Percentiles rank a stretch among this genome's conserved stretches.
phyloP scores from a whole-genome alignment of 1,139 yeast species.

The Geotrichum histeridarum region DNA sequence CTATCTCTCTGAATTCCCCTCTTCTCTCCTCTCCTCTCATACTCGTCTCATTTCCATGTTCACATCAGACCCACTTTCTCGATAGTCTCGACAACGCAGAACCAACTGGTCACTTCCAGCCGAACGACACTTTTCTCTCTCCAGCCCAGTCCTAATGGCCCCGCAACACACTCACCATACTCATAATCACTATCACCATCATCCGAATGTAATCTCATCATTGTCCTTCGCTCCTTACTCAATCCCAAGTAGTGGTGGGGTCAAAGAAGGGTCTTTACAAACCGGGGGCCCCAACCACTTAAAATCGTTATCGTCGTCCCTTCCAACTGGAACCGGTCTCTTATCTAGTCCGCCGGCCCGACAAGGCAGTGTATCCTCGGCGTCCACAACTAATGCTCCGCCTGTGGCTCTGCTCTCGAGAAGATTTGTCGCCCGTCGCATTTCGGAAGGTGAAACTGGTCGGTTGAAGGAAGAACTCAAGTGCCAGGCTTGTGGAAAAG shows the following conservation, averaged over 20 bases:
- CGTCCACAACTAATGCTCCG: slow-evolving; percentile 5
- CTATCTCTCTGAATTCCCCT: not conserved
- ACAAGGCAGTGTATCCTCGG: slow-evolving; percentile 22
- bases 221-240: slow-evolving; percentile 6
- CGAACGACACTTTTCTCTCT: not conserved
- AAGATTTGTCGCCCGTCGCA: slow-evolving; percentile 74
- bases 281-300: slow-evolving; percentile 11
- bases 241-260: slow-evolving; percentile 1
- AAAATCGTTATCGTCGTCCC: slow-evolving; percentile 2
- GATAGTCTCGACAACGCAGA: not conserved
- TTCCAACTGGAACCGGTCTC: slow-evolving; percentile 2
- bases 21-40: not conserved
- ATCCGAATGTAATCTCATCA: not conserved
- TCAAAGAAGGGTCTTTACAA: not conserved
- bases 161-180: slow-evolving; percentile 5
- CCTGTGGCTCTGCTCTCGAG: slow-evolving; percentile 47
- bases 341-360: not conserved
- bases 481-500: slow-evolving; percentile 88
- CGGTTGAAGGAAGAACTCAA: slow-evolving; percentile 74
- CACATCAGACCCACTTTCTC: not conserved
- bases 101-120: not conserved
- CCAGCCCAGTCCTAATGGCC: slow-evolving; percentile 4
- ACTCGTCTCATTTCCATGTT: not conserved
- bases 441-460: slow-evolving; percentile 82
- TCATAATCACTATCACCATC: slow-evolving; percentile 3